Evolutionary conservation across 441 rosid species (phyloP), one percentile per base, ranked within the genome.

Genomic region (Omphalea diandra): DNA sequence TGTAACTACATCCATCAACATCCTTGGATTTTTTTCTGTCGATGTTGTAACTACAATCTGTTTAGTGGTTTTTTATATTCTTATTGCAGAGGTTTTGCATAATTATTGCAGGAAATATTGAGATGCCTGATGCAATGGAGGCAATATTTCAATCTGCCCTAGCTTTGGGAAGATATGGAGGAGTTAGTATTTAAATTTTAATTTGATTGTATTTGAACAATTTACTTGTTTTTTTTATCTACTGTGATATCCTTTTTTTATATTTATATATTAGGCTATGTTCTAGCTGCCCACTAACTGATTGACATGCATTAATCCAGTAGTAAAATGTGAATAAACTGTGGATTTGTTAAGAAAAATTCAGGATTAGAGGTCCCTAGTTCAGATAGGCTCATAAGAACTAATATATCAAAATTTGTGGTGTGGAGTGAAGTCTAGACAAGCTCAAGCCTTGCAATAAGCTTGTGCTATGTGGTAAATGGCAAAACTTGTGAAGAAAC

Each of bases 121-220:
- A 79, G 81, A 88, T 94, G 99, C 99, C 98, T 20, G 96, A 94
- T 84, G 92, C 98, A 50, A 90, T 94, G 96, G 98, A 94, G 91
- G 81, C 80, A 1, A 90, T 94, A 82, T 94, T 84, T 81, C 90
- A 94, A 71, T 85, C 89, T 65, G 98, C 99, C 64, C 97, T 94
- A 69, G 82, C 78, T 71, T 77, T 90, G 38, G 99, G 99, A 68
- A 87, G 78, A 75, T 46, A 61, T 64, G 97, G 99, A 27, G 96
- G 90, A 66, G 98, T 94, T 73, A 88, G 97, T 82, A 55, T 72
- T 68, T 69, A 20, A 6, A 46, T 41, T 29, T 32, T 49, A 58
- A 47, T 44, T 71, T 40, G n/a, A 15, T 72, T 64, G 46, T n/a
- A 24, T 71, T 46, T 24, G n/a, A 63, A 27, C 11, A 8, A 18